Evolutionary conservation across 805 yeast species (phyloP).

Genomic region (Blastobotrys mokoenaii): DNA sequence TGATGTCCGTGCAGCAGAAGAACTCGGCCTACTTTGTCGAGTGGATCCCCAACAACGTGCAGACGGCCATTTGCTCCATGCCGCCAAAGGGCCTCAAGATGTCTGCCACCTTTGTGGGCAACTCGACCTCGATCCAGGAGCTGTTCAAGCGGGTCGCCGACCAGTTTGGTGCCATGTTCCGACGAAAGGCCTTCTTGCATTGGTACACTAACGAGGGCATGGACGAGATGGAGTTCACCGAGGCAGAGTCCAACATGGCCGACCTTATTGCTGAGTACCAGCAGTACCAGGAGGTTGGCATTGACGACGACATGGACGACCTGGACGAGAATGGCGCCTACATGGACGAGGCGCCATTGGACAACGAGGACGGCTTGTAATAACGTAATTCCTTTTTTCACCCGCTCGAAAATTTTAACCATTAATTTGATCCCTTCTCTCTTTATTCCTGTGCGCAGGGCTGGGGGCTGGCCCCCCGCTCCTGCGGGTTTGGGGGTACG

Average conservation of each 20-base stretch:
- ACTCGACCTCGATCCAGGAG: constrained; percentile 88
- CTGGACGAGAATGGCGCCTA: too few species aligned
- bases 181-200: constrained; percentile 90
- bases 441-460: too few species aligned
- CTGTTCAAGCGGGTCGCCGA: constrained; percentile 81
- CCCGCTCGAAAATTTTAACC: too few species aligned
- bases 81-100: constrained; percentile 80
- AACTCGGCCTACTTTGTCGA: constrained; percentile 81
- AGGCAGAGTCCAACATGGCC: constrained; percentile 86
- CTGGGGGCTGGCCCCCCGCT: too few species aligned
- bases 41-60: constrained; percentile 95
- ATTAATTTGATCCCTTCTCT: too few species aligned
- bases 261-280: constrained; percentile 86
- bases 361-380: too few species aligned
- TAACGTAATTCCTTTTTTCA: too few species aligned
- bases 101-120: constrained; percentile 90
- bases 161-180: constrained; percentile 87
- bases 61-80: constrained; percentile 86
- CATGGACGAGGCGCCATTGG: too few species aligned
- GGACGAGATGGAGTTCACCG: constrained; percentile 91
- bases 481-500: too few species aligned
- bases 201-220: constrained; percentile 95
- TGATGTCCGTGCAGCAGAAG: constrained; percentile 74
- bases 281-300: constrained; percentile 80
- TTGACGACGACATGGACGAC: constrained; percentile 64